Base-by-base conservation (phyloP, 192 early-diverging fungal species). In the Powellomyces hirtus region DNA sequence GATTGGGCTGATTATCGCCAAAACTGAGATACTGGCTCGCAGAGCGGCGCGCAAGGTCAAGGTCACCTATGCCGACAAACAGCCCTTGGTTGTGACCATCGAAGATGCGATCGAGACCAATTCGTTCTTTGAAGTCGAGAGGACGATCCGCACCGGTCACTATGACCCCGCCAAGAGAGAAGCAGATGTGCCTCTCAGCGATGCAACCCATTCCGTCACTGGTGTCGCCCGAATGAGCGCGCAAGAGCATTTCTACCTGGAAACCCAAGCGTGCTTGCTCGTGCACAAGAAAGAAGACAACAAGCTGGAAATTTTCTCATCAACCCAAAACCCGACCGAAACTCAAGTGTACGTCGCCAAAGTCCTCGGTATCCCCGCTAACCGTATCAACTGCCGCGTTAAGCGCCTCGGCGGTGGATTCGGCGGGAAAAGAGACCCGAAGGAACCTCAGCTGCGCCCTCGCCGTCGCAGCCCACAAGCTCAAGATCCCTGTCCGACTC, bases 231-330 rank as follows among this genome's bases (percentile, higher is more conserved):
- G 80, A 20, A 73, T 81, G 56, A 38, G 65, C 16, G 80, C 75
- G 16, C 88, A 91, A 73, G 93, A 95, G 72, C 93, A 95, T 68
- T 95, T 95, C 65, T 95, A 95, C 69, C 79, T 95, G 45, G 93
- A 95, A 73, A 91, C 93, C 10, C 76, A 91, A 31, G 84, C 76
- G 7, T 77, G 84, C 3, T 45, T 92, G 6, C 83, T 88, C 29
- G 87, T 90, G 60, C 90, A 90, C 34, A 77, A 78, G 55, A 81
- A 78, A 69, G 92, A 93, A 75, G 90, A 86, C 68, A 84, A 87
- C 71, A 92, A 94, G 74, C 80, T 90, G 27, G 91, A 92, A 70
- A 71, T 95, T n/a, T 90, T 86, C 56, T 81, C 90, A 20, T 83
- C 84, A 26, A 91, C 89, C 22, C 93, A 95, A 75, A 85, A 89